phyloP scores from a whole-genome alignment of 1,284 basidiomycete species.

The Moniliophthora roreri region DNA sequence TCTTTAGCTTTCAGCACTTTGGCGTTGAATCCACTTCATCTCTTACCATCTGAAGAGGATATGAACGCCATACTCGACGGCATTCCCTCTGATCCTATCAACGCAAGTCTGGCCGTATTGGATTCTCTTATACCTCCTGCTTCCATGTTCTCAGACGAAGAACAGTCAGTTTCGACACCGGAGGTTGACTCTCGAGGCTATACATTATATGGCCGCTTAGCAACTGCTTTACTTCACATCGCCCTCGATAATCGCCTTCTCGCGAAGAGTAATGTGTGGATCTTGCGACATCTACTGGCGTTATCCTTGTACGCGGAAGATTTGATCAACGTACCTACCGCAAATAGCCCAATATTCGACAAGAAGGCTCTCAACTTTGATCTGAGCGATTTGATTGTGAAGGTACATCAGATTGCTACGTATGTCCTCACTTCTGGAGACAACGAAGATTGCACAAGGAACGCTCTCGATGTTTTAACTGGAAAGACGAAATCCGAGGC shows the following conservation, averaged over 20 bases:
- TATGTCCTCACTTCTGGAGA: slow-evolving; percentile 62
- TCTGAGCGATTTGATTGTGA: slow-evolving; percentile 44
- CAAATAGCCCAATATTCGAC: slow-evolving; percentile 49
- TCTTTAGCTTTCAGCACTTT: slow-evolving; percentile 29
- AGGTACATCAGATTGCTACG: slow-evolving; percentile 60
- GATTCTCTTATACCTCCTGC: slow-evolving; percentile 59
- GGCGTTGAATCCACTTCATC: slow-evolving; percentile 40
- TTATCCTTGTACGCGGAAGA: slow-evolving; percentile 62
- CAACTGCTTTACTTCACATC: slow-evolving; percentile 59
- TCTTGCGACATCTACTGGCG: slow-evolving; percentile 60
- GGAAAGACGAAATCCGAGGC: slow-evolving; percentile 20
- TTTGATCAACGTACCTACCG: slow-evolving; percentile 47
- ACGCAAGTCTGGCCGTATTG: slow-evolving; percentile 61
- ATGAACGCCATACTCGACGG: slow-evolving; percentile 48
- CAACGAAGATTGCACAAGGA: slow-evolving; percentile 52
- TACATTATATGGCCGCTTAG: slow-evolving; percentile 64
- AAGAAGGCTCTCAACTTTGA: slow-evolving; percentile 29
- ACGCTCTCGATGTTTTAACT: slow-evolving; percentile 37
- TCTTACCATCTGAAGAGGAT: slow-evolving; percentile 51
- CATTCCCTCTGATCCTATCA: slow-evolving; percentile 48
- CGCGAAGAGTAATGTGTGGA: slow-evolving; percentile 63
- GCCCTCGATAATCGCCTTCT: slow-evolving; percentile 62
- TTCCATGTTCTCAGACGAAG: slow-evolving; percentile 21
- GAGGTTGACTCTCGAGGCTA: slow-evolving; percentile 51
- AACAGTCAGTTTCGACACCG: slow-evolving; percentile 9